A percentile compares a stretch with the other conserved stretches of the same genome.
These are phyloP conservation scores for Pichia gijzeniarum DNA, from an alignment of 805 yeast genomes.

Conservation along the genomic window DNA sequence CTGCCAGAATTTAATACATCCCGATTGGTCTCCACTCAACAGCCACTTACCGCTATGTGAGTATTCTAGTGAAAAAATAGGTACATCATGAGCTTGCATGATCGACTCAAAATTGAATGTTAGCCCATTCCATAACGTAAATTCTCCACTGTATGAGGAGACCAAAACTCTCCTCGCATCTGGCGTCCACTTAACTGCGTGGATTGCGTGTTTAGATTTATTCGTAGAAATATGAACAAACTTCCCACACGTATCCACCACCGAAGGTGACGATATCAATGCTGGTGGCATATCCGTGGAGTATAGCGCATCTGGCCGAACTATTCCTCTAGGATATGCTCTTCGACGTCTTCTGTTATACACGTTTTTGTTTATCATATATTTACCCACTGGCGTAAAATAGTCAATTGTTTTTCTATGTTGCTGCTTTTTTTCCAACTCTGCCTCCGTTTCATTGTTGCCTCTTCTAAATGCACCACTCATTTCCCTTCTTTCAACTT, in stretches of 20 bases:
- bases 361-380: slow-evolving; percentile 44
- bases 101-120: slow-evolving; percentile 93
- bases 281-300: slow-evolving; percentile 63
- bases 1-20: slow-evolving; percentile 92
- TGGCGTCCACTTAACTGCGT: slow-evolving; percentile 93
- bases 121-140: slow-evolving; percentile 94
- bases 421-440: slow-evolving; percentile 4
- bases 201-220: slow-evolving; percentile 86
- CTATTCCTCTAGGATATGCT: slow-evolving; percentile 37
- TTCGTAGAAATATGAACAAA: slow-evolving; percentile 88
- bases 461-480: slow-evolving; percentile 2
- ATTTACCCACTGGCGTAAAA: slow-evolving; percentile 66
- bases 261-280: slow-evolving; percentile 38
- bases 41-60: slow-evolving; percentile 93
- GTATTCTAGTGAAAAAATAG: slow-evolving; percentile 72
- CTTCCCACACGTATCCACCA: slow-evolving; percentile 64
- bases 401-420: slow-evolving; percentile 72
- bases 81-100: slow-evolving; percentile 97
- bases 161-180: slow-evolving; percentile 88
- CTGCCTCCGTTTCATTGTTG: neutral
- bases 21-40: slow-evolving; percentile 89
- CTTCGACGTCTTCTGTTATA: slow-evolving; percentile 32
- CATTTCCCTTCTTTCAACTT: neutral
- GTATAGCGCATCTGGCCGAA: slow-evolving; percentile 66
- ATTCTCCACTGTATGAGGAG: slow-evolving; percentile 90